Base-by-base conservation (phyloP, 805 yeast species). In the Kodamaea nitidulidarum region DNA sequence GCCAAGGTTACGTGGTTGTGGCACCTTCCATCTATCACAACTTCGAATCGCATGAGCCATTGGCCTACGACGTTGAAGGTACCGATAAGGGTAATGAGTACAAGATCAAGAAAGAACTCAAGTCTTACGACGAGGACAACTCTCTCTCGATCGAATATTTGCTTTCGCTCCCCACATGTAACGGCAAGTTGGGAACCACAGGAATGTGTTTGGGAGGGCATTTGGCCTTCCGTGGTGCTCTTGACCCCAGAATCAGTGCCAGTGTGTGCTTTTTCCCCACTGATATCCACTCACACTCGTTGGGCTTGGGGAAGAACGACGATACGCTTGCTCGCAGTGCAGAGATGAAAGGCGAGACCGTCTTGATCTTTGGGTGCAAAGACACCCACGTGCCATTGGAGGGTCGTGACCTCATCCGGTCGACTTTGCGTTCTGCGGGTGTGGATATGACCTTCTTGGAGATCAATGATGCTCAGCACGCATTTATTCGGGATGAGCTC, bases 151-250 rank as follows among this genome's bases (percentile, higher is more conserved):
- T 84, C 50, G 87, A 83, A 53, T 78, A 82, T 52, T 67, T 84
- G 41, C 58, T 59, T 35, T 50, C 72, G 2, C 66, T 84, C 46
- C 64, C 71, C 1, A 81, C 87, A 8, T 84, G 84, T 56, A 79
- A 75, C 46, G 90, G 90, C 30, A 75, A 71, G 42, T 75, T 83
- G 48, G 93, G 93, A 26, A 81, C 88, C 32, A 83, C 91, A 2
- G 95, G 93, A 14, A 85, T 85, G 93, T 85, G 95, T 57, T 73
- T 84, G 26, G 93, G 93, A 15, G 95, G 93, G 1, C 93, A 84
- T 55, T 65, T 84, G 50, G 91, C 93, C 1, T 82, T 73, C 63
- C 68, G 95, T 48, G 71, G 80, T 2, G 79, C 81, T 2, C 66
- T 83, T 47, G 87, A 84, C 52, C 65, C 71, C 26, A 62, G 87